Conservation (phyloP, 208 protist species). For the Leishmania amazonensis region DNA sequence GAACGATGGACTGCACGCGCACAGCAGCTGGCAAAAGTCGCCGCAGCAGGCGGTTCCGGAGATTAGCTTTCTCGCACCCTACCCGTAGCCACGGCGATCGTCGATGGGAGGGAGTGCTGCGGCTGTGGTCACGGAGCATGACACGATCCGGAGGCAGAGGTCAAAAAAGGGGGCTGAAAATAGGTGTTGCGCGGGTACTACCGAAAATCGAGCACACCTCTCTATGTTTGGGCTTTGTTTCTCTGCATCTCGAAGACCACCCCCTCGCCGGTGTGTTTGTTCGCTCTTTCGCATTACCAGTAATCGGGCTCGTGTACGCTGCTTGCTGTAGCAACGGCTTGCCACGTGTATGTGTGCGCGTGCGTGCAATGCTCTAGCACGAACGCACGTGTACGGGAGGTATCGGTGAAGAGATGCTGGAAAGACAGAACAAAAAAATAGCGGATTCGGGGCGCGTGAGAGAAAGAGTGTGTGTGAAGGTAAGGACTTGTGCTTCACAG, state of each 20-base stretch:
- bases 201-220: neutral
- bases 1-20: slow-evolving; percentile 83
- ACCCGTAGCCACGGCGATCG: slow-evolving; percentile 38
- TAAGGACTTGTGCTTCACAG: neutral
- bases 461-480: neutral
- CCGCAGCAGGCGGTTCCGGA: slow-evolving; percentile 90
- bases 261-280: neutral
- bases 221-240: neutral
- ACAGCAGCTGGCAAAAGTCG: slow-evolving; percentile 91
- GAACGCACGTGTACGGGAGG: neutral
- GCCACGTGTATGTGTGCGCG: neutral
- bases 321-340: neutral
- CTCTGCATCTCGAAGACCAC: neutral
- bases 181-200: neutral
- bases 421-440: neutral
- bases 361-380: neutral
- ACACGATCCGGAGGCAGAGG: neutral
- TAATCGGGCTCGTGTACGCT: neutral
- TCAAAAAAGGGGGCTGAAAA: neutral
- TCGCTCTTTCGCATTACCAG: neutral
- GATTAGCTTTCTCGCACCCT: slow-evolving; percentile 79
- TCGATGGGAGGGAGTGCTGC: neutral
- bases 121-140: neutral
- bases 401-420: neutral
- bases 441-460: neutral